Evolutionary conservation across 345 rosid species (phyloP).

Genomic region (Lepidium aucheri): DNA sequence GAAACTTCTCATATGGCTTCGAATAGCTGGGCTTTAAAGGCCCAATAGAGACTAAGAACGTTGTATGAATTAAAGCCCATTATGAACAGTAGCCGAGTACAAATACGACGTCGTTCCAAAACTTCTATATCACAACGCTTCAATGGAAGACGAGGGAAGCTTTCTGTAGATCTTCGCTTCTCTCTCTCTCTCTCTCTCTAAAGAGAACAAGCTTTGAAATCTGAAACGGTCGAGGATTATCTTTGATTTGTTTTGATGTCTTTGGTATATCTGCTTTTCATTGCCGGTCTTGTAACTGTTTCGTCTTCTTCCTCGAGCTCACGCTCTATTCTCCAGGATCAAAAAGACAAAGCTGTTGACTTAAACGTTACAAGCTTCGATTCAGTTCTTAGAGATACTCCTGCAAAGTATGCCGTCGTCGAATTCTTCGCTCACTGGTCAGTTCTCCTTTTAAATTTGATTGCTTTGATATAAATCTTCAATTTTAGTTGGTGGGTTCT

Average conservation of each 20-base stretch:
- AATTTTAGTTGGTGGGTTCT: constrained; percentile 40
- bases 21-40: background rate
- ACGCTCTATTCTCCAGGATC: constrained; percentile 54
- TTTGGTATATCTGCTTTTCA: constrained; percentile 32
- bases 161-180: constrained; percentile 14
- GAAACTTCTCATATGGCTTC: background rate
- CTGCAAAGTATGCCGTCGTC: constrained; percentile 70
- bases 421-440: constrained; percentile 97
- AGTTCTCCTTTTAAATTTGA: constrained; percentile 18
- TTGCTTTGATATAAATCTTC: constrained; percentile 5
- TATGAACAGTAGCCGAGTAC: background rate
- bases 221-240: background rate
- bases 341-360: constrained; percentile 56
- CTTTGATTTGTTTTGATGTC: constrained; percentile 38
- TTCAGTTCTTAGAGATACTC: constrained; percentile 49
- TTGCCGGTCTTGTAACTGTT: constrained; percentile 25
- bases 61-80: constrained; percentile 8
- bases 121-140: constrained; percentile 11
- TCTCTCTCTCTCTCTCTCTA: background rate
- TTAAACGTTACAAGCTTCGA: constrained; percentile 67
- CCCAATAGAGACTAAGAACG: background rate
- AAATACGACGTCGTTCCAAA: background rate
- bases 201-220: background rate
- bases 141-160: constrained; percentile 20
- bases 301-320: constrained; percentile 43